Evolutionary conservation across 345 rosid genomes (phyloP), one percentile per base, ranked within the genome.

Genomic region (Ceriops tagal): DNA sequence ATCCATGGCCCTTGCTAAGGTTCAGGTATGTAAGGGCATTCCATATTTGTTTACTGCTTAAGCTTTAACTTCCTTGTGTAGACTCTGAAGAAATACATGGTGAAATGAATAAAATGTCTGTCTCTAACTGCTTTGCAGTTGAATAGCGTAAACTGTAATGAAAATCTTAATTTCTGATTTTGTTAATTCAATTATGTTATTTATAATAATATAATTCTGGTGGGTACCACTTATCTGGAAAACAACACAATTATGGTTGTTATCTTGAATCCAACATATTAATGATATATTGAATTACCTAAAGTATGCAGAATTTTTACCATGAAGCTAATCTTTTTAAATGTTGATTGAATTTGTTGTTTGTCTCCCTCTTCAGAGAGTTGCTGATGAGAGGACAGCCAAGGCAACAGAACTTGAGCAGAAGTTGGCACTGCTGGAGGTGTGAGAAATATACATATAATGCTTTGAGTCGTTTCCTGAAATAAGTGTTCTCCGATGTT

Each of bases 351-450:
- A 65, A 31, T 61, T 46, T 68, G 35, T 16, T 31, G 39, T 51
- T 66, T 58, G 10, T 53, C 59, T 70, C 64, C 26, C 26, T 35
- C 26, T 64, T 53, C 77, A 95, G 99, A 88, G 99, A 77, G 78
- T 84, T 78, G 91, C 89, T 47, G 98, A 95, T 75, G 99, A 95
- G 84, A 84, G 99, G 79, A 88, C 91, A 69, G 62, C 96, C 3
- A 95, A 87, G 79, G 92, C 85, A 57, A 80, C 88, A 30, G 99
- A 95, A 69, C 90, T 92, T 64, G 99, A 95, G 85, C 98, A 87
- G 80, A 92, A 92, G 82, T 79, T 88, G 78, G 99, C 97, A 60
- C 77, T 90, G 74, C 90, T 88, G 64, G 99, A 92, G 99, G 99
- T 95, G 79, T 37, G 21, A 65, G 69, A 75, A 66, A 55, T 21